Evolutionary conservation across 495 filamentous ascomycete genomes (phyloP), one percentile per base, ranked within the genome.

Genomic region (Penicillium antarcticum): DNA sequence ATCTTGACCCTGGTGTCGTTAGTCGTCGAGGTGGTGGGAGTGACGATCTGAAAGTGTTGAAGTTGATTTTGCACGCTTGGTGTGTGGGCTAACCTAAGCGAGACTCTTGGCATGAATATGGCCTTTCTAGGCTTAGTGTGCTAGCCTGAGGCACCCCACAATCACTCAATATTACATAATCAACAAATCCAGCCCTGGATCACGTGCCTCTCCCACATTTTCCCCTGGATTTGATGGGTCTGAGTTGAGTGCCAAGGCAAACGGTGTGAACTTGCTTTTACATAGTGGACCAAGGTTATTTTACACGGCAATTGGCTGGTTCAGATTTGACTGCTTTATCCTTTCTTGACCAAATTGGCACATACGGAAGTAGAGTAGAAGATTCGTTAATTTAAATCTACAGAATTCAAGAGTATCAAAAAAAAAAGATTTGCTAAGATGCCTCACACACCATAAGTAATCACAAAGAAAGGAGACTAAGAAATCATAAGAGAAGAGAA

Each of bases 1-100:
- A 77, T 77, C 74, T 73, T 77, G 74, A 74, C 70, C 72, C 74
- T 77, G 71, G 68, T 77, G 71, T 77, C 74, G 72, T 77, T 75
- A 75, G 72, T 75, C 67, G 71, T 74, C 69, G 73, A 71, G 63
- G 71, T 72, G 64, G 63, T 74, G 60, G 63, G 65, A 73, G 62
- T 67, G 63, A 67, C 66, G 63, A 68, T 69, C 66, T 60, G 66
- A 65, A 65, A 68, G 64, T 65, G 60, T 62, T 56, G 62, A 66
- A 65, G 62, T 67, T 61, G 62, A 73, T 74, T 74, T 74, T 73
- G 67, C 73, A 69, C 60, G 67, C 65, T 73, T 69, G 63, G 65
- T 72, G 57, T 76, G 74, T 75, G 74, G 67, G 72, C 68, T 71
- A 64, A 65, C 64, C 65, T 74, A 72, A 74, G 70, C 70, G 69